Base-by-base conservation (phyloP, 2,329 filamentous ascomycete species). In the Teratosphaeria zuluensis region DNA sequence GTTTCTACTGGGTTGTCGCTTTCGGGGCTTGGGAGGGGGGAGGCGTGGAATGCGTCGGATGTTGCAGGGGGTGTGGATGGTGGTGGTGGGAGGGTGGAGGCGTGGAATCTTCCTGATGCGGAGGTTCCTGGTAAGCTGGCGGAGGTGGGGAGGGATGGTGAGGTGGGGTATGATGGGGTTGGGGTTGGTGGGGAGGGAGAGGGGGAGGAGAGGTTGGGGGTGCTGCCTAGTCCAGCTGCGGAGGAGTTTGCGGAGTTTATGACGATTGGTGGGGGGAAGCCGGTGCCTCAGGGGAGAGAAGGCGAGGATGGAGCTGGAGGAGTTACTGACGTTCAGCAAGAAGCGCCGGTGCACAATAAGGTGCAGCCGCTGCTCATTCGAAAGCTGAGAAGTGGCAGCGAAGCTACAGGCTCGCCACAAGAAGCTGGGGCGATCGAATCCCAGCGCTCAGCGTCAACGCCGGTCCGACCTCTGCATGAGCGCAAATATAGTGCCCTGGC, bases 191-290 rank as follows among this genome's bases (percentile, higher is more conserved):
- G 42, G 42, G 48, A 46, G 19, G 32, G 19, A 2, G 52, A 35
- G 11, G n/a, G 54, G 58, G 59, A 57, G 51, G 51, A 42, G n/a
- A 60, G 69, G 21, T 55, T 70, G 42, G 69, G 69, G 6, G 62
- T 71, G 2, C 51, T 71, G 57, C 69, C 69, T 33, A 66, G 64
- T 64, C 69, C 69, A n/a, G 64, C 62, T 14, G 63, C 60, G 19
- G 58, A 56, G 12, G 33, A 31, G 5, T 61, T 56, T 51, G 55
- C 7, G 28, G 38, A 11, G 2, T 32, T 38, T n/a, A 33, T 31
- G 21, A 33, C 14, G 51, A 31, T 14, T 31, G 51, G n/a, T 21
- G 42, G 19, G 4, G n/a, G 2, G 42, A 21, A 48, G 19, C 24
- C 4, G 24, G 24, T 28, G 24, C 24, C 24, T 28, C 24, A 28